A percentile compares a stretch with the other conserved stretches of the same genome.
Evolutionary conservation across 306 rosid species (phyloP).

Genomic region (Arachis hypogaea): DNA sequence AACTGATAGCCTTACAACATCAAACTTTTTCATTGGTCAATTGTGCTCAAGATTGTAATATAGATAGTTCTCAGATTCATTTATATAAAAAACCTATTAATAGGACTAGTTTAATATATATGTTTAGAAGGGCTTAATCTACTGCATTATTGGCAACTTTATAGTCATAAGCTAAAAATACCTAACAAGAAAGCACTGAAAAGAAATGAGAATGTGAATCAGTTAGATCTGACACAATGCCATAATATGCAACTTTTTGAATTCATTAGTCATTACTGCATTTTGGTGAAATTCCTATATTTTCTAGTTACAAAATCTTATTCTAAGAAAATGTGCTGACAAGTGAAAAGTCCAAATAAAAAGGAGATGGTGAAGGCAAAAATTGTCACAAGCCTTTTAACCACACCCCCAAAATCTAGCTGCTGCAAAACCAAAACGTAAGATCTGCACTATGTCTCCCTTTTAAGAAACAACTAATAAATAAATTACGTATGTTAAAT

Average conservation of each 20-base stretch:
- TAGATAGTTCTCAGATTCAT: not conserved
- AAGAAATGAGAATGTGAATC: conserved; percentile 2
- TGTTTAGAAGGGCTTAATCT: too few relatives aligned
- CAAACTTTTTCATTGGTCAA: not conserved
- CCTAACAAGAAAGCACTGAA: not conserved
- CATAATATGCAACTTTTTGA: not conserved
- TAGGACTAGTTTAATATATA: too few relatives aligned
- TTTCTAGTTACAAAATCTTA: conserved; percentile 43
- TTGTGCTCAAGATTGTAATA: not conserved
- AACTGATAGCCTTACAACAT: not conserved
- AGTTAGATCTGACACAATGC: not conserved
- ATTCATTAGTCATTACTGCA: not conserved
- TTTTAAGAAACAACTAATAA: conserved; percentile 31
- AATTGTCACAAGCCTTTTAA: conserved; percentile 3
- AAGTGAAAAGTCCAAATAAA: conserved; percentile 5
- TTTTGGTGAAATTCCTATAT: conserved; percentile 30
- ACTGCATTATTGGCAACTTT: not conserved
- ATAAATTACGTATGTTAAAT: conserved; percentile 25
- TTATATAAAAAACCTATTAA: too few relatives aligned
- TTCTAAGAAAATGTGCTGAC: conserved; percentile 31
- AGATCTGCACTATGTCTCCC: conserved; percentile 31
- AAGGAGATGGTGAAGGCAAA: conserved; percentile 15
- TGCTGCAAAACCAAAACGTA: conserved; percentile 40
- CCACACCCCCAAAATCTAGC: conserved; percentile 4
- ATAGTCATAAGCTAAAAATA: not conserved